Base-by-base conservation (phyloP, 2,329 filamentous ascomycete species). In the Diaporthe caulivora region DNA sequence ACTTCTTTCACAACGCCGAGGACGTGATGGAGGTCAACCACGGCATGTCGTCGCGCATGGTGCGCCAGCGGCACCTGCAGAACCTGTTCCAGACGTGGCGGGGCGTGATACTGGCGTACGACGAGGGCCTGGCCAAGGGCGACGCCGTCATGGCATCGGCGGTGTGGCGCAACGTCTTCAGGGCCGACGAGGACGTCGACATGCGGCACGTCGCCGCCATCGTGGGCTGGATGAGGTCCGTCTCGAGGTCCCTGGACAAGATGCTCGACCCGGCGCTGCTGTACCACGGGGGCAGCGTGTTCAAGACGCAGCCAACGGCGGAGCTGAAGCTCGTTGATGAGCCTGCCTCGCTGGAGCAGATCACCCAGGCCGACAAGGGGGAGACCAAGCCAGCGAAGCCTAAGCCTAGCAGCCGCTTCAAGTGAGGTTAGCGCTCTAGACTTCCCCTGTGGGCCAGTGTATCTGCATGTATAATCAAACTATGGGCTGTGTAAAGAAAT, bases 11-110 rank as follows among this genome's bases (percentile, higher is more conserved):
- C 86, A 92, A 94, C 79, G 94, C 93, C 79, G 94, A 97, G 85
- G 92, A 93, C 82, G 90, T 92, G 80, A 96, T 97, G 90, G 93
- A 94, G 75, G 87, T 93, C 75, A 90, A 92, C 81, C 96, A 98
- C 87, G 92, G 92, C 77, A 88, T 92, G 83, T 84, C 85, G 40
- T 90, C 90, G 74, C 86, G 87, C 70, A 86, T 86, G 37, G 84
- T 91, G 77, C 88, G 91, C 51, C 90, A 92, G 82, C 88, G 87
- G 76, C 92, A 92, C 82, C 87, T 93, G 70, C 98, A 98, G 83
- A 96, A 98, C 82, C 88, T 98, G 74, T 98, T 97, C 79, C 87
- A 95, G 74, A 95, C 98, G 84, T 99, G 96, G 94, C 92, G 97
- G 72, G 97, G 95, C 40, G 86, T 95, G 71, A 87, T 97, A 29